These are phyloP conservation scores for Microcos paniculata DNA, from an alignment of 345 rosid species.

Conservation along the genomic window DNA sequence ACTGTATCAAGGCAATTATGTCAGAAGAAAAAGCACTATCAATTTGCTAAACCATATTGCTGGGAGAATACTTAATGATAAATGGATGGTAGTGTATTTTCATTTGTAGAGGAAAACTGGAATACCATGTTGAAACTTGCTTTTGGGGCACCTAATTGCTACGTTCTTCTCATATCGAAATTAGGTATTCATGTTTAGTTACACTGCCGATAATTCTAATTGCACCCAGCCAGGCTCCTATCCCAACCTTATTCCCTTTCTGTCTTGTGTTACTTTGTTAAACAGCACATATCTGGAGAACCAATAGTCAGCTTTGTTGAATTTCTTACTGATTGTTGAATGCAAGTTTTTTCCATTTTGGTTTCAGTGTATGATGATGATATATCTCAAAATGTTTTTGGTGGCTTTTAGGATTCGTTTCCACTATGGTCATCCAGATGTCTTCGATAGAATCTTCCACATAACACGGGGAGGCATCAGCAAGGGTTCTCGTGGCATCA, in stretches of 20 bases:
- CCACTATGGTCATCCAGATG: slow-evolving; percentile 98
- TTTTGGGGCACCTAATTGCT: neutral
- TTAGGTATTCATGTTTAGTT: neutral
- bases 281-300: neutral
- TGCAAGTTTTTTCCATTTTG: neutral
- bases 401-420: slow-evolving; percentile 70
- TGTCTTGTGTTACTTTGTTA: neutral
- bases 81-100: neutral
- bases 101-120: neutral
- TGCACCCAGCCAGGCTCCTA: neutral
- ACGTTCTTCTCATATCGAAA: neutral
- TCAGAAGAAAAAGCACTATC: neutral
- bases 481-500: slow-evolving; percentile 93
- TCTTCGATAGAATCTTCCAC: slow-evolving; percentile 92
- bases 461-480: slow-evolving; percentile 97
- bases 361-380: neutral
- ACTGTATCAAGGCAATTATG: slow-evolving; percentile 7
- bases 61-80: neutral
- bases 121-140: neutral
- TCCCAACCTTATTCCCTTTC: neutral
- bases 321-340: slow-evolving; percentile 6
- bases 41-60: neutral
- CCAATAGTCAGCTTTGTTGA: neutral
- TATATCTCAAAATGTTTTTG: slow-evolving; percentile 21
- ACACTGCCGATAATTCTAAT: neutral